Evolutionary conservation across 2,329 filamentous ascomycete genomes (phyloP).

Genomic region (Botryotinia calthae): DNA sequence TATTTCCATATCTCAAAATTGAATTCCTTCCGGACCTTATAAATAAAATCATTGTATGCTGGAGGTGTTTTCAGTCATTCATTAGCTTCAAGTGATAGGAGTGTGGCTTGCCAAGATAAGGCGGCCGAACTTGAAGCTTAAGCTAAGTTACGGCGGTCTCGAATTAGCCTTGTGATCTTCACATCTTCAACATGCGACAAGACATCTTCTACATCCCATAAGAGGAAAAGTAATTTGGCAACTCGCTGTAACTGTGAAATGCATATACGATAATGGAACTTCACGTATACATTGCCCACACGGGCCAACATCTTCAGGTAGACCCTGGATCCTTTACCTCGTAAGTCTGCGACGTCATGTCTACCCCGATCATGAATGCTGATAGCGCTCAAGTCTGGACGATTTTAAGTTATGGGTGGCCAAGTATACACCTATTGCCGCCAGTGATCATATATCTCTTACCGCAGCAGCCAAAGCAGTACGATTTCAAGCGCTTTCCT

Average conservation of each 20-base stretch:
- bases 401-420: slow-evolving; percentile 80
- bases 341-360: slow-evolving; percentile 49
- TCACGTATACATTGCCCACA: slow-evolving; percentile 88
- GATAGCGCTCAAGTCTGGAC: slow-evolving; percentile 61
- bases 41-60: neutral
- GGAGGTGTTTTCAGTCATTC: neutral
- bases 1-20: neutral
- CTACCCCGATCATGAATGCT: slow-evolving; percentile 1
- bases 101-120: slow-evolving; percentile 18
- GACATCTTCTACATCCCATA: slow-evolving; percentile 20
- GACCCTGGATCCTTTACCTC: slow-evolving; percentile 73
- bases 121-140: neutral
- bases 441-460: slow-evolving; percentile 80
- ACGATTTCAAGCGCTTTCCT: slow-evolving; percentile 65
- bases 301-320: slow-evolving; percentile 79
- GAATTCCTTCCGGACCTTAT: neutral
- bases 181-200: slow-evolving; percentile 24
- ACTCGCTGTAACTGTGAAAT: slow-evolving; percentile 33
- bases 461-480: slow-evolving; percentile 65
- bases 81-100: neutral
- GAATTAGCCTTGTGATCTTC: slow-evolving; percentile 27
- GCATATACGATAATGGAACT: slow-evolving; percentile 67
- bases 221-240: slow-evolving; percentile 27
- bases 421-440: slow-evolving; percentile 68
- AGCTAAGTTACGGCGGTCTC: neutral